A percentile compares a stretch with the other conserved stretches of the same genome.
Conservation (phyloP, 1,139 yeast genomes). For the Geotrichum histeridarum region DNA sequence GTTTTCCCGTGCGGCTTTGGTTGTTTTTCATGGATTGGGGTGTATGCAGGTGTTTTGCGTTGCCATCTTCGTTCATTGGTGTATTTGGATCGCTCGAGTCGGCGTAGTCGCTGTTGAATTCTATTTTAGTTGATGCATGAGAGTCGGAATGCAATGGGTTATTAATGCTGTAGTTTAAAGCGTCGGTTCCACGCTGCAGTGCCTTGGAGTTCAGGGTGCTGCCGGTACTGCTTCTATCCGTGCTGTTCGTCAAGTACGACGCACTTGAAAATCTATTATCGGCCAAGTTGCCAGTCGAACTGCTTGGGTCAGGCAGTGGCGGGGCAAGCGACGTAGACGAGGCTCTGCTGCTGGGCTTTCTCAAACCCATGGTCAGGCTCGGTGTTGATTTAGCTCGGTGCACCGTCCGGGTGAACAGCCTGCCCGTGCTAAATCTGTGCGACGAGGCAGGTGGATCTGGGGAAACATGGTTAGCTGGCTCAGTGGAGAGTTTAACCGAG, state of each 20-base stretch:
- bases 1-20: not conserved
- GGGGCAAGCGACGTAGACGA: not conserved
- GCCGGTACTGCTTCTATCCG: conserved; percentile 11
- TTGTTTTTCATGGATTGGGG: not conserved
- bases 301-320: not conserved
- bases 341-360: not conserved
- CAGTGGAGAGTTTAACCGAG: not conserved
- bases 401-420: not conserved
- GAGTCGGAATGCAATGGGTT: not conserved
- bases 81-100: not conserved
- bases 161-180: not conserved
- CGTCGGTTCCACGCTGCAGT: not conserved
- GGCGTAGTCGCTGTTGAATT: not conserved
- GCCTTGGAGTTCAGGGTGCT: not conserved
- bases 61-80: too few relatives aligned
- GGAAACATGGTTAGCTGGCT: too few relatives aligned
- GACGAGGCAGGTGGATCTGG: too few relatives aligned
- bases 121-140: not conserved
- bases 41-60: not conserved
- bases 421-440: too few relatives aligned
- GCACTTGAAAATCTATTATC: conserved; percentile 13
- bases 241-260: conserved; percentile 7
- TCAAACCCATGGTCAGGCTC: not conserved
- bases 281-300: not conserved
- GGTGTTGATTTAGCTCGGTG: conserved; percentile 11